phyloP scores from a whole-genome alignment of 116 monocot species.

The Papilionanthe hybrid region DNA sequence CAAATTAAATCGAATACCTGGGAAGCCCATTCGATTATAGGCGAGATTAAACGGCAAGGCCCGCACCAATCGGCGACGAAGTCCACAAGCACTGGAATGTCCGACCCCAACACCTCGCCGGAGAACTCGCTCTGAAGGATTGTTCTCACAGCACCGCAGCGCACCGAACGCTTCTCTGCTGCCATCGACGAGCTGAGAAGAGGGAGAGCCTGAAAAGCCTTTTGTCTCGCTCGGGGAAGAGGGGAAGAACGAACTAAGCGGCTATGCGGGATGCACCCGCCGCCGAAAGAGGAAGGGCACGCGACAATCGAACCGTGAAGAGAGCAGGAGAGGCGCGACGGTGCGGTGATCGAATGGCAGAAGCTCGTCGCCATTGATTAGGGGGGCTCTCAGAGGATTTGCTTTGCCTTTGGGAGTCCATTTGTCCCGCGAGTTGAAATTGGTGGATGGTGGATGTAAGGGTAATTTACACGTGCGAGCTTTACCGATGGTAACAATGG shows the following conservation, averaged over 20 bases:
- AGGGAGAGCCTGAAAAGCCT: background rate
- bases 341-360: background rate
- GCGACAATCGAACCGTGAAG: background rate
- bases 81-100: slow-evolving; percentile 80
- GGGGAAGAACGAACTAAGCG: background rate
- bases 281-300: background rate
- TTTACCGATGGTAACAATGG: too few species aligned
- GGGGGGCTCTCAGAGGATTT: background rate
- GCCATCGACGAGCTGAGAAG: background rate
- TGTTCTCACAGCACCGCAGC: slow-evolving; percentile 40
- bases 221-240: background rate
- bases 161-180: slow-evolving; percentile 6
- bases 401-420: background rate
- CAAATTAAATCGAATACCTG: slow-evolving; percentile 34
- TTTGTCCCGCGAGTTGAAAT: too few species aligned
- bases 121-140: slow-evolving; percentile 57
- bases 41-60: slow-evolving; percentile 82
- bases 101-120: slow-evolving; percentile 63
- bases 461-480: too few species aligned
- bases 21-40: slow-evolving; percentile 81
- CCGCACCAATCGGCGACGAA: slow-evolving; percentile 97
- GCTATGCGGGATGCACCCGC: background rate
- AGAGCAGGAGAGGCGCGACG: slow-evolving; percentile 2
- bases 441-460: too few species aligned
- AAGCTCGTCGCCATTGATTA: background rate